Evolutionary conservation across 208 protist genomes (phyloP), one percentile per base, ranked within the genome.

Genomic region (Leishmania amazonensis): DNA sequence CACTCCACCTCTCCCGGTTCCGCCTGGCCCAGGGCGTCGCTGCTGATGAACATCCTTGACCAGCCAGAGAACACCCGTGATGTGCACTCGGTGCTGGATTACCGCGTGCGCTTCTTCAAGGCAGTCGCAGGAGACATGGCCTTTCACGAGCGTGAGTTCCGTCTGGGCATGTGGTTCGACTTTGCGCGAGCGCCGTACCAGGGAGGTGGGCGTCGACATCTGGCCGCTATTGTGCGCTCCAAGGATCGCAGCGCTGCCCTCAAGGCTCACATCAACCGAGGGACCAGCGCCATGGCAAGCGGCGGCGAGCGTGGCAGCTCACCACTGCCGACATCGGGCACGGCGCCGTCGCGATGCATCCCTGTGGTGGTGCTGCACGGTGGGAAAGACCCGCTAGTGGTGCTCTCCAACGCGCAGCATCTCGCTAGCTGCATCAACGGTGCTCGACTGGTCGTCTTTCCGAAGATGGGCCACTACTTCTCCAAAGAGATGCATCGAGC

Each of bases 391-490:
- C 82, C 94, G 15, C 76, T 95, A 1, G 89, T 95, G 53, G 90
- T 87, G 3, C 85, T 91, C 8, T 67, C 49, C 0, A 87, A 96
- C 80, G 93, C 83, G 47, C 89, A 88, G 21, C 91, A 85, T 76
- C 89, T 92, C 2, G 93, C 93, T 45, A 49, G 76, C 75, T 81
- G 88, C 65, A 83, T 96, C 31, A 83, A 85, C 21, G 82, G 85
- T 35, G 62, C 91, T 6, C 87, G 88, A 21, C 72, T 95, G 51
- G 83, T 95, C 4, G 76, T 95, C 5, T 85, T 94, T 35, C 87
- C 91, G 38, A 86, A 74, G 65, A 95, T 96, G 93, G 93, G 91
- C 11, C 93, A 96, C 79, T 96, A 95, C 86, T 93, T 96, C 78
- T 81, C 87, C 0, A 65, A 83, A 31, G 83, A 83, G n/a, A 77